phyloP scores from a whole-genome alignment of 148 eudicot species.

The Silene latifolia region DNA sequence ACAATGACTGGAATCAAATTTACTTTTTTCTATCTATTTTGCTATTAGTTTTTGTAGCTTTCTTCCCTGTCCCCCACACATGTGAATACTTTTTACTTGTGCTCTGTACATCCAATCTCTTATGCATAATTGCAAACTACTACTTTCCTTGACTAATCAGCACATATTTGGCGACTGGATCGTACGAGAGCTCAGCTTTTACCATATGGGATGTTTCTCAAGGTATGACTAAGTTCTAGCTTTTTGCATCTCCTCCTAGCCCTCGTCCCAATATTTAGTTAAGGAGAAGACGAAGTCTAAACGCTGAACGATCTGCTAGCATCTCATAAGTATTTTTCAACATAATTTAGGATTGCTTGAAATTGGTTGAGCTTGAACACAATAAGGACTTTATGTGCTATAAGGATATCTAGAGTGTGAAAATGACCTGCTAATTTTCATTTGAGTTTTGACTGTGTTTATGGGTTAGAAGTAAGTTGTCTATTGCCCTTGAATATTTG shows the following conservation, averaged over 20 bases:
- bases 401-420: not conserved
- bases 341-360: not conserved
- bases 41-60: not conserved
- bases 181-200: conserved; percentile 86
- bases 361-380: not conserved
- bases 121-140: not conserved
- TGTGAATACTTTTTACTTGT: conserved; percentile 4
- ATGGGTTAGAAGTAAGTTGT: not conserved
- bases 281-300: no score
- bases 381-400: not conserved
- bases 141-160: conserved; percentile 51
- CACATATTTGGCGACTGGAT: conserved; percentile 93
- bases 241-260: no score
- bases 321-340: not conserved
- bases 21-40: not conserved
- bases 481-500: not conserved
- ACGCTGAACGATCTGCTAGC: not conserved
- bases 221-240: conserved; percentile 46
- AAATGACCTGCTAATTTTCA: not conserved
- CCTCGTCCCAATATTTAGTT: no score
- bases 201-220: conserved; percentile 97
- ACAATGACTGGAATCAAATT: not conserved
- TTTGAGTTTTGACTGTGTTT: not conserved
- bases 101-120: not conserved
- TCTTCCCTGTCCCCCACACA: not conserved